Evolutionary conservation across 345 rosid species (phyloP).

Genomic region (Ceriops decandra): DNA sequence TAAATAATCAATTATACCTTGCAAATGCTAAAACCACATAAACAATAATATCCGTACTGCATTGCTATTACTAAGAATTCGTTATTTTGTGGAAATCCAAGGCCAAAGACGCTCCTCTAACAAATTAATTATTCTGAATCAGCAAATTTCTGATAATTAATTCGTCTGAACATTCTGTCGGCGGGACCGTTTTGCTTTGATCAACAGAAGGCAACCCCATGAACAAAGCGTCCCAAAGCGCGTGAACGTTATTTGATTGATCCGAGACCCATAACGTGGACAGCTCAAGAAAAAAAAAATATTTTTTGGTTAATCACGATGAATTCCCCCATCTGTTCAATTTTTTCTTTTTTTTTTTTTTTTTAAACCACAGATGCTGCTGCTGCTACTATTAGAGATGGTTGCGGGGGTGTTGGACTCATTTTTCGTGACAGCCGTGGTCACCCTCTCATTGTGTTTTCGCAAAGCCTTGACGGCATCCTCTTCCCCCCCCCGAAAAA

Average conservation of each 20-base stretch:
- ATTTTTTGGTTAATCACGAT: slow-evolving; percentile 3
- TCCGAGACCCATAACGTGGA: slow-evolving; percentile 14
- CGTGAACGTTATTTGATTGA: slow-evolving; percentile 23
- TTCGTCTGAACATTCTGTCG: background rate
- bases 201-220: slow-evolving; percentile 8
- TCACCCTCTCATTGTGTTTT: no score
- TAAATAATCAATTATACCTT: background rate
- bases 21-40: background rate
- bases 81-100: no score
- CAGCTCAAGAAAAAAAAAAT: background rate
- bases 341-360: background rate
- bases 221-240: slow-evolving; percentile 20
- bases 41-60: background rate
- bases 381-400: background rate
- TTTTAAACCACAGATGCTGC: slow-evolving; percentile 10
- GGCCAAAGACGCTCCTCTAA: no score
- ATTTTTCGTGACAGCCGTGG: no score
- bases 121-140: no score
- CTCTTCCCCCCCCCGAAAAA: no score
- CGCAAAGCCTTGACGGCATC: no score
- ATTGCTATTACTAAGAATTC: background rate
- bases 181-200: slow-evolving; percentile 5
- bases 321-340: slow-evolving; percentile 13
- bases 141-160: background rate
- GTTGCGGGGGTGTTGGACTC: no score